Conservation (phyloP, 2,329 filamentous ascomycete genomes). For the Phialocephala sp. region DNA sequence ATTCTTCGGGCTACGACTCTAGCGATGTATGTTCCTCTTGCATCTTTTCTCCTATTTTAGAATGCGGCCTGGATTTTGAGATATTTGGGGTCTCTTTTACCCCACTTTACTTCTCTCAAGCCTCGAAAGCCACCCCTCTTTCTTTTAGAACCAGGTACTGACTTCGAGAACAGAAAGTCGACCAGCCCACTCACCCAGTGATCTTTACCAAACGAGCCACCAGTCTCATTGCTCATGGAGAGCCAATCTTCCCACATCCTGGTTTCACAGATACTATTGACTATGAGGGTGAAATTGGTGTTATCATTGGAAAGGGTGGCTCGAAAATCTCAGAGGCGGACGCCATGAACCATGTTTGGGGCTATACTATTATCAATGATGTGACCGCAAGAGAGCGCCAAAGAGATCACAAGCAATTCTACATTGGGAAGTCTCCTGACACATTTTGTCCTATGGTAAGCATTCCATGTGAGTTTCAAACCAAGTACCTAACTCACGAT, state of each 20-base stretch:
- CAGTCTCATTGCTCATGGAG: slow-evolving; percentile 48
- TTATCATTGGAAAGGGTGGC: slow-evolving; percentile 59
- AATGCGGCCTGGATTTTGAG: neutral
- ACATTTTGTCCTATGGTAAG: slow-evolving; percentile 60
- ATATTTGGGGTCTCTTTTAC: neutral
- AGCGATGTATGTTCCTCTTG: slow-evolving; percentile 46
- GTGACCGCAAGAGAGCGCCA: slow-evolving; percentile 60
- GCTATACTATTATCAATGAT: slow-evolving; percentile 61
- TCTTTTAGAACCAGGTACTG: neutral
- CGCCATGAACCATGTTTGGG: slow-evolving; percentile 37
- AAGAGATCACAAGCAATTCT: slow-evolving; percentile 66
- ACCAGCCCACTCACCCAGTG: slow-evolving; percentile 58
- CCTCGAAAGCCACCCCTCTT: neutral
- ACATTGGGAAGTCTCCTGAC: slow-evolving; percentile 61
- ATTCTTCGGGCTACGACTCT: slow-evolving; percentile 58
- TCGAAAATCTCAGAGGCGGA: slow-evolving; percentile 44
- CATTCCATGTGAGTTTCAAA: neutral
- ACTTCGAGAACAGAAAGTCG: slow-evolving; percentile 46
- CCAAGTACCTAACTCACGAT: neutral
- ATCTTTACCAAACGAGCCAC: slow-evolving; percentile 59
- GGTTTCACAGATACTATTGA: slow-evolving; percentile 55
- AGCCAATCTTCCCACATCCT: slow-evolving; percentile 51
- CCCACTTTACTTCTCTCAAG: neutral
- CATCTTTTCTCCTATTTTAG: neutral
- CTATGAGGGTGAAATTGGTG: slow-evolving; percentile 57